Evolutionary conservation across 2,329 filamentous ascomycete species (phyloP), one percentile per base, ranked within the genome.

Genomic region (Arthrobotrys musiformis): DNA sequence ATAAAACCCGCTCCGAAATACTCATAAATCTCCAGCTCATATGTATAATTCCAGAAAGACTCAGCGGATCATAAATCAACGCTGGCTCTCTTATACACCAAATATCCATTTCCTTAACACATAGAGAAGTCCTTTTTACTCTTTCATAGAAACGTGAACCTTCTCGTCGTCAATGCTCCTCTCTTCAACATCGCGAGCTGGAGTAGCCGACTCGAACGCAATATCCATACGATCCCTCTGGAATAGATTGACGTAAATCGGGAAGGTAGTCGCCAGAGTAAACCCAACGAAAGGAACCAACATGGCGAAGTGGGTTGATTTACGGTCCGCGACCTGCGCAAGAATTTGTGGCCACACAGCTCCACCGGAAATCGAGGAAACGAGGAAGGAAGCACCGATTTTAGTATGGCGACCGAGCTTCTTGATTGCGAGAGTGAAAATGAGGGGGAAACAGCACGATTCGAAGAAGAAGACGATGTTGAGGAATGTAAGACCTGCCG

Each of bases 361-460:
- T n/a, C 86, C 88, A 4, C 88, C 88, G 1, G 84, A 85, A 3
- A 89, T 87, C 54, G 86, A 86, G 0, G 85, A 86, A 0, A 89
- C 85, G 35, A 90, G 86, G 79, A 87, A 85, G 0, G 86, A 86
- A 1, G 85, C 85, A 4, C 87, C 87, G 50, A 85, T 83, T 82
- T 89, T 89, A 15, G 85, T 87, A 83, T 89, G 86, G 26, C 86
- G 85, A 17, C 87, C 88, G 0, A 89, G 84, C 0, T 87, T 88
- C 9, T 87, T 85, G 82, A 89, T 88, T 0, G 87, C 86, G 3
- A 89, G 83, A 0, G 87, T 87, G 67, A 89, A 87, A 79, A 89
- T 89, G 44, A 87, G 88, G 0, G 88, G 87, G 82, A 89, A 90
- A 82, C 86, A 87, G 79, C 88, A 87, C 0, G 85, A 86, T 82